A percentile compares a stretch with the other conserved stretches of the same genome.
These are phyloP conservation scores for Rostrohypoxylon terebratum DNA, from an alignment of 495 filamentous ascomycete species.

Conservation along the genomic window DNA sequence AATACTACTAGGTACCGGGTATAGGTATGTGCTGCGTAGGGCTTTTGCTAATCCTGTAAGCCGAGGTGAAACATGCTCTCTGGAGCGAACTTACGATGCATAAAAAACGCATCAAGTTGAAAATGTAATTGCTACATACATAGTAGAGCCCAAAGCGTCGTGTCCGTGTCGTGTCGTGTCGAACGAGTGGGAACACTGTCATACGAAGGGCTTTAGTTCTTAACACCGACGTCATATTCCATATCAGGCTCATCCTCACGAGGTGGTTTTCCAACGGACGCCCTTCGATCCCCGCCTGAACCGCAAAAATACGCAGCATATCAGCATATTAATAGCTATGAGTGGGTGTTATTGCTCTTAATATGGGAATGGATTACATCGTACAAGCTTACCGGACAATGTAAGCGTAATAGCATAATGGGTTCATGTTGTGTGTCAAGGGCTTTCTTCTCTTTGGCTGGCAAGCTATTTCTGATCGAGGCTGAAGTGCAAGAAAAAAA, in stretches of 20 bases:
- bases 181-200: constrained; percentile 23
- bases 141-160: constrained; percentile 31
- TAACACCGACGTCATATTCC: constrained; percentile 39
- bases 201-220: constrained; percentile 16
- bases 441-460: constrained; percentile 18
- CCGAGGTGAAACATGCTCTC: constrained; percentile 43
- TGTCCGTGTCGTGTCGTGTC: constrained; percentile 6
- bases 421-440: constrained; percentile 34
- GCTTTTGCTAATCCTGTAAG: constrained; percentile 25
- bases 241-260: constrained; percentile 23
- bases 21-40: neutral
- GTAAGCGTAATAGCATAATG: constrained; percentile 1
- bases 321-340: constrained; percentile 22
- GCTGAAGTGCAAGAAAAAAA: constrained; percentile 42
- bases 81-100: constrained; percentile 31
- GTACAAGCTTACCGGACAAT: constrained; percentile 19
- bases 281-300: constrained; percentile 31
- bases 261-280: constrained; percentile 8
- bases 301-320: constrained; percentile 28
- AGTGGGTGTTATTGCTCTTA: constrained; percentile 31
- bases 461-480: constrained; percentile 36
- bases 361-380: constrained; percentile 34
- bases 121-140: constrained; percentile 28
- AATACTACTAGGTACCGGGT: too few relatives aligned
- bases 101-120: constrained; percentile 26